Percentiles rank a stretch among this genome's conserved stretches.
These are phyloP conservation scores for Colletotrichum liaoningense DNA, from an alignment of 2,329 filamentous ascomycete species.

Conservation along the genomic window DNA sequence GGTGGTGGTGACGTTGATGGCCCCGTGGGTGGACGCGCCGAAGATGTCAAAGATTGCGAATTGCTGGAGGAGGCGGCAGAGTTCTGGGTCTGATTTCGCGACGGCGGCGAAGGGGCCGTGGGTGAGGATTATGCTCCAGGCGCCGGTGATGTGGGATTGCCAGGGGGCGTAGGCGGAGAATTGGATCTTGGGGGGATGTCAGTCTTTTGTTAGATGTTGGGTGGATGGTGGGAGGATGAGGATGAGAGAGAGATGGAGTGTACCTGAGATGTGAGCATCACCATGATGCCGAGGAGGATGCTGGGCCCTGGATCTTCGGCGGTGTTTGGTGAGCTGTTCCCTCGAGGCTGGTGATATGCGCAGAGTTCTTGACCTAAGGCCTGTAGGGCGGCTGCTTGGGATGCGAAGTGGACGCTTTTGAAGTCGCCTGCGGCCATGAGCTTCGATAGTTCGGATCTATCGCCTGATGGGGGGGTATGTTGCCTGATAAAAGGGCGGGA, in stretches of 20 bases:
- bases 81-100: not conserved
- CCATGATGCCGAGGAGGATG: not conserved
- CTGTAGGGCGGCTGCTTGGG: not conserved
- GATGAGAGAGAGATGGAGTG: not conserved
- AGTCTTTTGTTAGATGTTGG: too few relatives aligned
- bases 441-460: not conserved
- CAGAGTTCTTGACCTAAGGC: not conserved
- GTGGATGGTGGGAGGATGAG: not conserved
- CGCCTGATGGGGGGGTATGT: not conserved
- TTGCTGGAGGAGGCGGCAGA: not conserved
- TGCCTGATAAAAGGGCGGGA: not conserved
- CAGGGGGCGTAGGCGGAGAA: slow-evolving; percentile 18
- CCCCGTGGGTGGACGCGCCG: not conserved
- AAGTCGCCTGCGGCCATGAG: not conserved
- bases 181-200: not conserved
- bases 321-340: not conserved
- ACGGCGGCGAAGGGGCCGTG: not conserved
- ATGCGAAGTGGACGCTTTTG: not conserved
- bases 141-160: not conserved
- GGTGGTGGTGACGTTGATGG: not conserved
- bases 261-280: slow-evolving; percentile 16
- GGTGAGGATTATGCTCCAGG: not conserved
- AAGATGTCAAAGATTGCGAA: slow-evolving; percentile 1
- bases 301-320: not conserved
- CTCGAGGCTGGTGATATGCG: not conserved